phyloP scores from a whole-genome alignment of 257 asterid species.

The Gynochthodes officinalis region DNA sequence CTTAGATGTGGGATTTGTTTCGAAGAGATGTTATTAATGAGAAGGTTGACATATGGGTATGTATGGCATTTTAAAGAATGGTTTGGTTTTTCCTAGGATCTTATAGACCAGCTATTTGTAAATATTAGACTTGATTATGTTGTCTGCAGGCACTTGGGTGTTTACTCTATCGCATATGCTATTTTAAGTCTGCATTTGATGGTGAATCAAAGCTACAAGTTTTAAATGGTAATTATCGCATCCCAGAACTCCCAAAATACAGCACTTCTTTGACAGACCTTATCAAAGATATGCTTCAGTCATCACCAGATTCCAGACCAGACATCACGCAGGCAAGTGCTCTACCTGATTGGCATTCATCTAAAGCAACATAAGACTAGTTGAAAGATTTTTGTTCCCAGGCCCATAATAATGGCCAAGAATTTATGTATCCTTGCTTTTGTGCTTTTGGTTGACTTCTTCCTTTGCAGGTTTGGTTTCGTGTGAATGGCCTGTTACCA shows the following conservation, averaged over 20 bases:
- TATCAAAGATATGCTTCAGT: conserved; percentile 77
- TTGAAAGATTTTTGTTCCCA: conserved; percentile 65
- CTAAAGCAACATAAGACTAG: conserved; percentile 79
- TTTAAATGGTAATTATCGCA: conserved; percentile 88
- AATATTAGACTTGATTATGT: not conserved
- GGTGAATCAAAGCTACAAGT: conserved; percentile 99
- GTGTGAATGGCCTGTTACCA: conserved; percentile 80
- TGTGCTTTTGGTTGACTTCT: conserved; percentile 22
- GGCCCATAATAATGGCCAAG: conserved; percentile 50
- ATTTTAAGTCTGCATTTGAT: conserved; percentile 90
- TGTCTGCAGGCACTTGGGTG: conserved; percentile 90
- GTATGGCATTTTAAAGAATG: conserved; percentile 21
- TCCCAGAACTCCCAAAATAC: conserved; percentile 92
- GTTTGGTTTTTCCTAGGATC: not conserved
- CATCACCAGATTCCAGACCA: conserved; percentile 88
- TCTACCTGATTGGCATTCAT: conserved; percentile 90
- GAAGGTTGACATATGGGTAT: conserved; percentile 99
- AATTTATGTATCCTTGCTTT: conserved; percentile 33
- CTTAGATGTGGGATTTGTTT: conserved; percentile 96
- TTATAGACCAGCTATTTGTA: not conserved
- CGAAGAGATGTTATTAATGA: conserved; percentile 84
- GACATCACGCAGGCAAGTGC: conserved; percentile 99
- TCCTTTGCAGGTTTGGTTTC: conserved; percentile 86
- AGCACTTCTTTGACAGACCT: conserved; percentile 60
- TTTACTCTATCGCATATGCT: conserved; percentile 90